These are phyloP conservation scores for Podospora sp. DNA, from an alignment of 495 filamentous ascomycete species.

Conservation along the genomic window DNA sequence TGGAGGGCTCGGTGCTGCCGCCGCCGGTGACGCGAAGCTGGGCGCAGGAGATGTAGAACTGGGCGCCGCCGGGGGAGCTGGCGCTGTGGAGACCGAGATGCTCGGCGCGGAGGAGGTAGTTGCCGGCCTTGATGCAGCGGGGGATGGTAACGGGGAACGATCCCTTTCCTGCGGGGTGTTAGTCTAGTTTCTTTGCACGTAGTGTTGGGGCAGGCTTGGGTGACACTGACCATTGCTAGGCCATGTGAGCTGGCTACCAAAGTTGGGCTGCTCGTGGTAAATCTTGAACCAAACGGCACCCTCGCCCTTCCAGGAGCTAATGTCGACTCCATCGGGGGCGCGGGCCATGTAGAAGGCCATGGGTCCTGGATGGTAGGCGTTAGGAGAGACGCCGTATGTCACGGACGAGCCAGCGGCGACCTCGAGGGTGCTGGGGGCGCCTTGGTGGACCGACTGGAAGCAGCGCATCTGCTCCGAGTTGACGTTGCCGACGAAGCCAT, in stretches of 20 bases:
- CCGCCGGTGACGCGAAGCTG: conserved; percentile 46
- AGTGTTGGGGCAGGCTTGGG: neutral
- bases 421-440: conserved; percentile 35
- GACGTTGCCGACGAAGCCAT: conserved; percentile 49
- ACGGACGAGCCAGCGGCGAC: conserved; percentile 48
- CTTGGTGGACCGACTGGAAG: conserved; percentile 39
- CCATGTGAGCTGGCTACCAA: conserved; percentile 46
- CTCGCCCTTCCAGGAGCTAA: conserved; percentile 48
- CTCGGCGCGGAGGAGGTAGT: conserved; percentile 63
- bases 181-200: neutral
- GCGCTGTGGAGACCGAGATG: conserved; percentile 58
- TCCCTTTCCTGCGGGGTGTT: conserved; percentile 34
- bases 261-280: conserved; percentile 48
- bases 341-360: conserved; percentile 52
- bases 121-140: conserved; percentile 49
- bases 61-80: conserved; percentile 44
- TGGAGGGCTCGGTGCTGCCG: conserved; percentile 38
- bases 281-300: conserved; percentile 60
- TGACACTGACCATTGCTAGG: conserved; percentile 34
- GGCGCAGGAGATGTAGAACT: conserved; percentile 54
- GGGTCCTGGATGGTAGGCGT: conserved; percentile 50
- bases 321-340: conserved; percentile 44
- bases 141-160: conserved; percentile 47
- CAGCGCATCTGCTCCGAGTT: conserved; percentile 52
- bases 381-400: conserved; percentile 45